Conservation (phyloP, 495 filamentous ascomycete species). For the Penicillium mononematosum region DNA sequence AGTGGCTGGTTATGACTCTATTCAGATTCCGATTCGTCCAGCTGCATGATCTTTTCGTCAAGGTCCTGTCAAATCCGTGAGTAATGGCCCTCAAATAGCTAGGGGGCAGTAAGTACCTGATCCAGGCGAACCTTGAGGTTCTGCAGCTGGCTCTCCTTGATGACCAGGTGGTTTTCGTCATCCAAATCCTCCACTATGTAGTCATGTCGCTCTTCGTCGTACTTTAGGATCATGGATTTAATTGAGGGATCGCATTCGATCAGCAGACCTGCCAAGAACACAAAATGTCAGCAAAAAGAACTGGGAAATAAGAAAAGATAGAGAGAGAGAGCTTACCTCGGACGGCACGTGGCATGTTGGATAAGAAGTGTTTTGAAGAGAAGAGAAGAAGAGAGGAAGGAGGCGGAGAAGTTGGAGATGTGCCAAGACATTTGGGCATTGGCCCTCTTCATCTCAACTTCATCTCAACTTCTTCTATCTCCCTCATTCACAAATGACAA, state of each 20-base stretch:
- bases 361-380: background rate
- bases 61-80: constrained; percentile 41
- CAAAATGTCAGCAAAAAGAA: background rate
- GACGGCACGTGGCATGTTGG: constrained; percentile 49
- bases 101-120: constrained; percentile 44
- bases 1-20: constrained; percentile 14
- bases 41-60: constrained; percentile 54
- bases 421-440: constrained; percentile 20
- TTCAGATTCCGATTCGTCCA: constrained; percentile 53
- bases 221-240: constrained; percentile 72
- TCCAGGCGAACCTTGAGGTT: constrained; percentile 59
- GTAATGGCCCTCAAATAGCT: background rate
- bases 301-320: background rate
- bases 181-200: constrained; percentile 77
- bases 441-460: background rate
- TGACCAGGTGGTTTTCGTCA: constrained; percentile 64
- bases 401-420: constrained; percentile 5
- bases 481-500: too few relatives aligned
- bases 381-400: background rate
- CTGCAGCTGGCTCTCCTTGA: constrained; percentile 68
- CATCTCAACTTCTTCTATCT: background rate
- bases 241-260: constrained; percentile 77
- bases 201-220: constrained; percentile 64
- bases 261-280: constrained; percentile 55
- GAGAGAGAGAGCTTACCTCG: constrained; percentile 33